phyloP scores from a whole-genome alignment of 106 monocot genomes.

The Posidonia australis region DNA sequence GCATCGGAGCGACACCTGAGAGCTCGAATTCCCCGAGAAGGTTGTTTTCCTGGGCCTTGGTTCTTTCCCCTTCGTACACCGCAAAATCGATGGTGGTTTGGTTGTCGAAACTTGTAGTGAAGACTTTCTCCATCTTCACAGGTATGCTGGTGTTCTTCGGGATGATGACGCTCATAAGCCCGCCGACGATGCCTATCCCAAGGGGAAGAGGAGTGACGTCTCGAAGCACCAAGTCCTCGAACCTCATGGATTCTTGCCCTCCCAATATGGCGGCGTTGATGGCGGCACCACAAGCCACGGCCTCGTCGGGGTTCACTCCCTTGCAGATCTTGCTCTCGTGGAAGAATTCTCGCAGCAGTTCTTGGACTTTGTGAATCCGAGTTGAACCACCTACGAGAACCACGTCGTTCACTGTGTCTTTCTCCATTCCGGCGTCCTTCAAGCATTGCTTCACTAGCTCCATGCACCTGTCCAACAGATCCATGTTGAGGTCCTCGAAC shows the following conservation, averaged over 20 bases:
- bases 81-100: slow-evolving; percentile 37
- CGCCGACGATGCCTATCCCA: slow-evolving; percentile 20
- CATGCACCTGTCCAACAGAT: slow-evolving; percentile 53
- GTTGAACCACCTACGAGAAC: slow-evolving; percentile 20
- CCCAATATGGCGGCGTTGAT: slow-evolving; percentile 18
- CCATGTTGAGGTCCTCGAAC: slow-evolving; percentile 26
- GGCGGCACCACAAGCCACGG: slow-evolving; percentile 17
- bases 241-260: slow-evolving; percentile 24
- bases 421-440: slow-evolving; percentile 24
- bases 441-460: slow-evolving; percentile 49
- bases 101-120: slow-evolving; percentile 43
- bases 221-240: slow-evolving; percentile 29
- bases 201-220: slow-evolving; percentile 30
- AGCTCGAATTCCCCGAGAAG: slow-evolving; percentile 55
- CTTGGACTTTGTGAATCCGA: slow-evolving; percentile 40
- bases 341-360: slow-evolving; percentile 34
- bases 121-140: slow-evolving; percentile 41
- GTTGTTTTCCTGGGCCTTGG: slow-evolving; percentile 9
- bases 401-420: slow-evolving; percentile 6
- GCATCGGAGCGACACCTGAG: too few relatives aligned
- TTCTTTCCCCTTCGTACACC: slow-evolving; percentile 33
- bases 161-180: slow-evolving; percentile 27
- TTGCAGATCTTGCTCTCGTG: slow-evolving; percentile 31
- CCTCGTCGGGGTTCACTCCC: slow-evolving; percentile 17
- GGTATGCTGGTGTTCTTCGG: slow-evolving; percentile 61